Base-by-base conservation (phyloP, 257 asterid species). In the Plantago elongata region DNA sequence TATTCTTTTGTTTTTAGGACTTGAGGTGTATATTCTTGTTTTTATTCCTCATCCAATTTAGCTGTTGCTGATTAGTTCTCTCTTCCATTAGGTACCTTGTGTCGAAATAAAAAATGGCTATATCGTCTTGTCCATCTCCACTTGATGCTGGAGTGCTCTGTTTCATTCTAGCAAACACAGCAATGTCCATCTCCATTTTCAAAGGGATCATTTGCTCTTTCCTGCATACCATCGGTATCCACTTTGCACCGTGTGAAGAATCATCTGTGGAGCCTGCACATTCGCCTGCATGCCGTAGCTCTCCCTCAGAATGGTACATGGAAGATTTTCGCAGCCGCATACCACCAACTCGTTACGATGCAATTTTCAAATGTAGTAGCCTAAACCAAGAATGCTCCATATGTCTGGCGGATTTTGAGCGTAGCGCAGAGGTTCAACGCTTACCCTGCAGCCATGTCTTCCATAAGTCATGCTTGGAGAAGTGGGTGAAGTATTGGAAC, bases 71-170 rank as follows among this genome's bases (percentile, higher is more conserved):
- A 54, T 54, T 54, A 11, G 9, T 9, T 50, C 9, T 9, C 15
- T 57, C 60, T 54, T 74, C 47, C 14, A 16, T 40, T 65, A 81
- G 87, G 57, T 69, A 9, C 15, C 64, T 43, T 15, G 17, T n/a
- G 63, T 34, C 40, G 8, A 29, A 34, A 49, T 18, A 47, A 57
- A 47, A 57, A 51, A 90, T 90, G 98, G 96, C 96, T 45, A 90
- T 90, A 27, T 88, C 95, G 7, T 82, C 93, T 37, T 91, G 86
- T 65, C 86, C 94, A 7, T 63, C 86, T 57, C 95, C 96, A 54
- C 85, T 90, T 4, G 98, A 90, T 51, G 95, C 88, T 0, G 98
- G 98, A 29, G 84, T 88, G 22, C 85, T 90, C 57, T 91, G 91
- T 48, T 77, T 91, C 57, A 86, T 91, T 47, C 74, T 91, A 14